Base-by-base conservation (phyloP, 345 rosid species). In the Boechera retrofracta region DNA sequence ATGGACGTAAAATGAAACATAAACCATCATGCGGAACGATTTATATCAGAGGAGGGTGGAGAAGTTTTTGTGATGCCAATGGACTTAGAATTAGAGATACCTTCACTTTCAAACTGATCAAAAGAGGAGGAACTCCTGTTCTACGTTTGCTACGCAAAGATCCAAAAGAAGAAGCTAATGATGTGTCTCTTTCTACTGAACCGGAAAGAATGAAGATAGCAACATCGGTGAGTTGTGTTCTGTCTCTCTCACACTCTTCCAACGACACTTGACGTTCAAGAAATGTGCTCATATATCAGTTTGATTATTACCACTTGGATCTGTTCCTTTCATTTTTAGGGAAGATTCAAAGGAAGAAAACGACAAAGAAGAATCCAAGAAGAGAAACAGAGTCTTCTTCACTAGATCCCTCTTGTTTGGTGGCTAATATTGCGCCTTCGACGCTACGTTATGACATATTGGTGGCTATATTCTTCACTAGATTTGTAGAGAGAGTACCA, bases 11-110 rank as follows among this genome's bases (percentile, higher is more conserved):
- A 1, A n/a, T 76, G 15, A 61, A 2, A 21, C 7, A 9, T 13
- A 76, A 42, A 48, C 38, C 6, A 8, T 28, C 68, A 18, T 38
- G 64, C 35, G 47, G 55, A 41, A 31, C 4, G 24, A 4, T 10
- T 12, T 76, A 69, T 32, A 15, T 76, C 7, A 52, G 13, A 41
- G 3, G 21, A 61, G 69, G 80, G 2, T 76, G 79, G 74, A 59
- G 5, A 39, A 38, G 61, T 33, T 76, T 76, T 5, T 75, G 78
- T 67, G 2, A 2, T 26, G 66, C 15, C 8, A 75, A 59, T 67
- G 32, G 67, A 6, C 41, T 75, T 42, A 16, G 1, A 36, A 51
- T 15, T 56, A 67, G 72, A 7, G 48, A 18, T 67, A 15, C 1
- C 48, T 18, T 26, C 48, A 66, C 33, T 66, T 67, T 75, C 42